Base-by-base conservation (phyloP, 140 eudicot species). In the Ambrosia hybrid region DNA sequence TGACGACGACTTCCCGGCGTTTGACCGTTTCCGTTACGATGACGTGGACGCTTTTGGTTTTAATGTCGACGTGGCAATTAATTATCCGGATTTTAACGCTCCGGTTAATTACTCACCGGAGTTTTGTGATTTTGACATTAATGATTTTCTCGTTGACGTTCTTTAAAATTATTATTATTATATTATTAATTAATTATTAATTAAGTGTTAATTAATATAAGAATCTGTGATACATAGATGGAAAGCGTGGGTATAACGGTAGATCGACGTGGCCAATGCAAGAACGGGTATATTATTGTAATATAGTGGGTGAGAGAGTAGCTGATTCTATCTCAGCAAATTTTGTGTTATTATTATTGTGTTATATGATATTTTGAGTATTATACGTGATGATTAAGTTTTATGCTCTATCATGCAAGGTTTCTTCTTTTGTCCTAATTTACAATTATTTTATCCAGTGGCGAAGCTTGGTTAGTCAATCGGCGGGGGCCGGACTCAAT, bases 61-160 rank as follows among this genome's bases (percentile, higher is more conserved):
- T 41, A 82, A 76, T 14, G 21, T 80, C 51, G 88, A 78, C 9
- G 1, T 72, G 60, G 67, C 84, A 71, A 21, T 75, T 6, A 12
- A 57, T 63, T 53, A 71, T 68, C 71, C 81, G 78, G 76, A 65
- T 15, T 57, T 80, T 15, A 53, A 38, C 9, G 11, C 33, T 61
- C 76, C 83, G 72, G 69, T 49, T 57, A 85, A 71, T 0, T 57
- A 34, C 59, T 52, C 34, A 26, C 76, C 70, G 45, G 82, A 79
- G 51, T 81, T 83, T 78, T 85, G 85, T 58, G 91, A 88, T 67
- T 80, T 88, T 76, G 80, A 85, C 74, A 62, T 85, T 41, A 80
- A 85, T 17, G 95, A 85, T 59, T 88, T 88, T 30, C 80, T 85
- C 69, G 79, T 80, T 75, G 88, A 85, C 71, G 56, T 9, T 49